Conservation (phyloP, 148 eudicot genomes). For the Rhododendron vialii region DNA sequence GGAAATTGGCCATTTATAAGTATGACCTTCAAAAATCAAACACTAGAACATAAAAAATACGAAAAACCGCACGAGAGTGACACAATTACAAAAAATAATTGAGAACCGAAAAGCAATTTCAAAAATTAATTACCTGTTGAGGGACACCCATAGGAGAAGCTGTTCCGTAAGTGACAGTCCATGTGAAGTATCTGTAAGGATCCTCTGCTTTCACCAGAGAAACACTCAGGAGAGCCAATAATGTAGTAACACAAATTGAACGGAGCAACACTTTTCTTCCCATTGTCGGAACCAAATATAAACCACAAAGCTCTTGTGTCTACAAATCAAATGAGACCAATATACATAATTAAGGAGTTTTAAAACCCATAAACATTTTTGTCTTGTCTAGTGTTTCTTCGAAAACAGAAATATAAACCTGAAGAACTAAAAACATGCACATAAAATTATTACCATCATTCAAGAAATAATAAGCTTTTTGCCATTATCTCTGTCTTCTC, state of each 20-base stretch:
- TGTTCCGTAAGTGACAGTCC: slow-evolving; percentile 85
- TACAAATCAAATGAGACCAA: not conserved
- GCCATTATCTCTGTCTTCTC: not conserved
- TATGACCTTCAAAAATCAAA: slow-evolving; percentile 51
- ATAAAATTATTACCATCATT: not conserved
- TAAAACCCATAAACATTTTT: not conserved
- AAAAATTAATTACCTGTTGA: slow-evolving; percentile 53
- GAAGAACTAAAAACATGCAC: not conserved
- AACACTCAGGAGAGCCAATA: slow-evolving; percentile 38
- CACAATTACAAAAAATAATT: not conserved
- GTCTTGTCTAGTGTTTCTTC: not conserved
- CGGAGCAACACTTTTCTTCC: slow-evolving; percentile 5
- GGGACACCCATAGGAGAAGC: slow-evolving; percentile 70
- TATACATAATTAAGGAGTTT: not conserved
- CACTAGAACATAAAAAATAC: not conserved
- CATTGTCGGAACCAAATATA: slow-evolving; percentile 7
- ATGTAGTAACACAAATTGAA: slow-evolving; percentile 11
- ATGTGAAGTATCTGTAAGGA: slow-evolving; percentile 62
- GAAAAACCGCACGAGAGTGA: not conserved
- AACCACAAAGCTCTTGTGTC: not conserved
- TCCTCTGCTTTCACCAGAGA: slow-evolving; percentile 59
- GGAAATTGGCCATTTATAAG: slow-evolving; percentile 95
- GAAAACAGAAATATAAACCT: not conserved
- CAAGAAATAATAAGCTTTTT: not conserved
- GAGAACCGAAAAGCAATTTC: not conserved